Evolutionary conservation across 495 filamentous ascomycete species (phyloP), one percentile per base, ranked within the genome.

Genomic region (Neurospora discreta): DNA sequence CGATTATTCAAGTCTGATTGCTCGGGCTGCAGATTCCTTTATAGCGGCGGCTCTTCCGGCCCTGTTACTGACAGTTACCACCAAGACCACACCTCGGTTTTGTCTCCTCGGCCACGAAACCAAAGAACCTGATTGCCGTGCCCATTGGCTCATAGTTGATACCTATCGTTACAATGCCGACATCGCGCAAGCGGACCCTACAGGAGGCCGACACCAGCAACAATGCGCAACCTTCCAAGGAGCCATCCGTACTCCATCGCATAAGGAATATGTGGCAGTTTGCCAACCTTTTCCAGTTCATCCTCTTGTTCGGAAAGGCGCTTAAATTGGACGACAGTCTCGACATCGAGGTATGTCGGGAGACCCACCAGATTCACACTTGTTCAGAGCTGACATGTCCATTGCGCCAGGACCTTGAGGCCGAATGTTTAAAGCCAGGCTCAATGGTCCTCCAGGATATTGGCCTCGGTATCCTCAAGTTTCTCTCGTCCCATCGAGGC

Each of bases 191-290:
- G 85, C 90, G 92, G 81, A 87, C 84, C 75, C 82, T 87, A 79
- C 89, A 87, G 79, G 91, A 94, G 81, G 88, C 87, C 81, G 89
- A 84, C 43, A 70, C 68, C 60, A 72, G 74, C 77, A 77, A 77
- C 38, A 80, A 72, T 40, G 73, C 69, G 23, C 71, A 76, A 67
- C 60, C 67, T 5, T 69, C 76, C 7, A 71, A 76, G 40, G 78
- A 86, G 73, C 74, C 80, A 69, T 80, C 84, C 5, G 73, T 89
- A 70, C 85, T 97, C 30, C 82, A 90, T 67, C 89, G 85, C 73
- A 85, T 99, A 72, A 86, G 95, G 68, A 95, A 92, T 79, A 90
- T 90, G 83, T 98, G 95, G 94, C 92, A 98, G 80, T 97, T 99
- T 81, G 92, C 95, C 67, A 94, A 93, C 78, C 85, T 99, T 6